These are phyloP conservation scores for Cichorium intybus DNA, from an alignment of 140 eudicot species.

Conservation along the genomic window DNA sequence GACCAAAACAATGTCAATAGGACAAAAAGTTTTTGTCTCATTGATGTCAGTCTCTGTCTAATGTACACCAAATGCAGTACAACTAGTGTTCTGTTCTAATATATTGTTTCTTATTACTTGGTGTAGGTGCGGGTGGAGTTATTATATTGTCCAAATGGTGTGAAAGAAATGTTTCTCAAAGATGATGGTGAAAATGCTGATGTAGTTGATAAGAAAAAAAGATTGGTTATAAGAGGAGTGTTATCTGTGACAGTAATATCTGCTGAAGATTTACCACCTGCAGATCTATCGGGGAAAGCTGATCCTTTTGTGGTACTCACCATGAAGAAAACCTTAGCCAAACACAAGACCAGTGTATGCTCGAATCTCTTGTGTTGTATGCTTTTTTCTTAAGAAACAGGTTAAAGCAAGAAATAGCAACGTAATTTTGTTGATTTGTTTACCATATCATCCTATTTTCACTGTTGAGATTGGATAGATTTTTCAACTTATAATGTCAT, in stretches of 20 bases:
- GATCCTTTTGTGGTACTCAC: conserved; percentile 78
- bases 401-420: not conserved
- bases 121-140: conserved; percentile 79
- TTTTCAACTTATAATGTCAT: no score
- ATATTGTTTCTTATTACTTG: not conserved
- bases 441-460: no score
- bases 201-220: conserved; percentile 32
- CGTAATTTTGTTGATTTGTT: not conserved
- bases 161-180: conserved; percentile 65
- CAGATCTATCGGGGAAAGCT: conserved; percentile 88
- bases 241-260: conserved; percentile 86
- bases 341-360: conserved; percentile 74
- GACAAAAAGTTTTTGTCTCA: not conserved
- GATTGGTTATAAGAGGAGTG: conserved; percentile 76
- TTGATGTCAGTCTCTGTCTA: not conserved
- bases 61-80: not conserved
- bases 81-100: not conserved
- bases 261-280: conserved; percentile 84
- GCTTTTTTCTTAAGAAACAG: not conserved
- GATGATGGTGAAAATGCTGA: conserved; percentile 54
- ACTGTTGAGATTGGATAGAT: no score
- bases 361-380: conserved; percentile 1
- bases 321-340: conserved; percentile 73
- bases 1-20: no score
- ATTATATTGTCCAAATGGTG: conserved; percentile 65